A percentile compares a stretch with the other conserved stretches of the same genome.
Conservation (phyloP, 768 basidiomycete species). For the Wakefieldia striispora region DNA sequence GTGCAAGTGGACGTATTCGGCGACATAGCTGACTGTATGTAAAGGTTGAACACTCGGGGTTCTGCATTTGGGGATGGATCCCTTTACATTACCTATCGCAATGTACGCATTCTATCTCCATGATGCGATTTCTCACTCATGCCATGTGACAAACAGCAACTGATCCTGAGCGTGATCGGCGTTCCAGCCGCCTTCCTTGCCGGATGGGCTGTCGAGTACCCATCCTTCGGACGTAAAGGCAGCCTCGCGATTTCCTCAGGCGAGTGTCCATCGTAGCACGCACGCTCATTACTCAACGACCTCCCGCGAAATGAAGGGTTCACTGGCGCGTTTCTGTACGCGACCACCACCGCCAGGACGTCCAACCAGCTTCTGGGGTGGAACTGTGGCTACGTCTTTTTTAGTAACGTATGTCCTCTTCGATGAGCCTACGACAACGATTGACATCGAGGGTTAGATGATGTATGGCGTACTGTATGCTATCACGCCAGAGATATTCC, state of each 20-base stretch:
- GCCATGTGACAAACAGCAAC: conserved; percentile 44
- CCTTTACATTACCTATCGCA: conserved; percentile 69
- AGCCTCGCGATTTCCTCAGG: conserved; percentile 64
- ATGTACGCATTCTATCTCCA: conserved; percentile 37
- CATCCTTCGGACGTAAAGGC: conserved; percentile 61
- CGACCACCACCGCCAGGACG: conserved; percentile 68
- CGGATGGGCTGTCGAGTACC: conserved; percentile 68
- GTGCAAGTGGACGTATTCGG: conserved; percentile 11
- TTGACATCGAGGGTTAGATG: conserved; percentile 38
- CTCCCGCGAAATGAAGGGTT: conserved; percentile 51
- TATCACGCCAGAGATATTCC: conserved; percentile 67
- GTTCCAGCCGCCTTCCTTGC: conserved; percentile 72
- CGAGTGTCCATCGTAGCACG: conserved; percentile 34
- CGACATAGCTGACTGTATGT: background rate
- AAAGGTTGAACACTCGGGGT: conserved; percentile 60
- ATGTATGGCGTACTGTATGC: conserved; percentile 80
- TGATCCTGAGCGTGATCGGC: conserved; percentile 65
- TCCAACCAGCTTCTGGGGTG: conserved; percentile 70
- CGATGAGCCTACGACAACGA: background rate
- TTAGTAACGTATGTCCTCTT: conserved; percentile 50
- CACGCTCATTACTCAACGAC: conserved; percentile 43
- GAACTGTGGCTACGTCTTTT: conserved; percentile 77
- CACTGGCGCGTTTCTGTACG: conserved; percentile 74
- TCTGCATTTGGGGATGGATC: conserved; percentile 70
- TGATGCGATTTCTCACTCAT: background rate